phyloP scores from a whole-genome alignment of 768 basidiomycete genomes.

The Trametes villosa region DNA sequence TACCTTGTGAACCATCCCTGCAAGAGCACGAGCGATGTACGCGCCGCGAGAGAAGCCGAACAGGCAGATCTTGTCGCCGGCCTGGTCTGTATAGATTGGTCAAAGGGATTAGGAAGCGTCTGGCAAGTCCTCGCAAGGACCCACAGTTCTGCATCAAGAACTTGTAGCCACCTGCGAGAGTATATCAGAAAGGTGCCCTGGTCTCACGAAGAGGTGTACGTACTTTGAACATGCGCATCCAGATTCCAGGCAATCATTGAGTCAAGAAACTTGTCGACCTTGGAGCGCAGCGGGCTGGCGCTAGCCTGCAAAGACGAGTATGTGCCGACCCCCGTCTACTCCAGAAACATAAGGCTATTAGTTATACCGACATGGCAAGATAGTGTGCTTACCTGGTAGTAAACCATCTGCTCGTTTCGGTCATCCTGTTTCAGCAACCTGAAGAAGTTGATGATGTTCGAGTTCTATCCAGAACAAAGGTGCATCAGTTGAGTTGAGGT shows the following conservation, averaged over 20 bases:
- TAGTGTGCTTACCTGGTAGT: constrained; percentile 67
- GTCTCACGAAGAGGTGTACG: too few species aligned
- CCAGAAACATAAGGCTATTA: background rate
- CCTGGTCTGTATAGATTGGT: constrained; percentile 50
- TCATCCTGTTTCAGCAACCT: constrained; percentile 73
- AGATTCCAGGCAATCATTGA: constrained; percentile 64
- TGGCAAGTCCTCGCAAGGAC: constrained; percentile 26
- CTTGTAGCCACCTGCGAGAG: constrained; percentile 64
- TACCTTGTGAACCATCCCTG: constrained; percentile 72
- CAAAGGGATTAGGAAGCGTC: background rate
- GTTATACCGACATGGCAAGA: too few species aligned
- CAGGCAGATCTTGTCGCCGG: constrained; percentile 75
- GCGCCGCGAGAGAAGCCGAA: constrained; percentile 85
- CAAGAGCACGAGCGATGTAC: constrained; percentile 69
- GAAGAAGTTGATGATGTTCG: constrained; percentile 72
- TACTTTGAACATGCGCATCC: constrained; percentile 72
- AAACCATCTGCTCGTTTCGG: constrained; percentile 63
- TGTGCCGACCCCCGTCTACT: constrained; percentile 74
- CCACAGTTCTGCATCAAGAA: constrained; percentile 79
- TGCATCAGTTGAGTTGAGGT: background rate
- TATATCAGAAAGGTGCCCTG: too few species aligned
- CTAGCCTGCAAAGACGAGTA: constrained; percentile 67
- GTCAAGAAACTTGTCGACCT: constrained; percentile 59
- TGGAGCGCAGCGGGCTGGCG: constrained; percentile 58
- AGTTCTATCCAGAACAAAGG: constrained; percentile 53